phyloP scores from a whole-genome alignment of 345 rosid species.

The Odontarrhena argentea region DNA sequence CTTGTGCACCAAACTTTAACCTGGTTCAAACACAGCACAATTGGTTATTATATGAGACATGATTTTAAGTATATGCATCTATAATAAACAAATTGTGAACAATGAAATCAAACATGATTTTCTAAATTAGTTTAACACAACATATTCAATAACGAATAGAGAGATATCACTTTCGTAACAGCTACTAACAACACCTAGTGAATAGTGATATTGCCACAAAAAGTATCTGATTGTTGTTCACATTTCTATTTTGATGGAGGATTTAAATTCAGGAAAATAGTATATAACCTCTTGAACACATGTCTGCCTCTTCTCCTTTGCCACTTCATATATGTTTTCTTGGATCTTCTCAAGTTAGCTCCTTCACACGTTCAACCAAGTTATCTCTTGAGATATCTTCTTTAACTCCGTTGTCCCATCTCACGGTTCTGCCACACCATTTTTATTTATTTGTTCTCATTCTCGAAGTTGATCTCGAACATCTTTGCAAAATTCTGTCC shows the following conservation, averaged over 20 bases:
- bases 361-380: constrained; percentile 65
- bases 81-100: neutral
- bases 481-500: constrained; percentile 98
- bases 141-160: neutral
- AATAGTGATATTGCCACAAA: no score
- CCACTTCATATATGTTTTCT: constrained; percentile 62
- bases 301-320: constrained; percentile 71
- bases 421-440: constrained; percentile 93
- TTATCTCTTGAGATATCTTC: constrained; percentile 57
- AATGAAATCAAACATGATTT: constrained; percentile 11
- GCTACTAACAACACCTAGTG: no score
- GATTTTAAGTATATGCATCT: neutral
- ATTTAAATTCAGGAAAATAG: neutral
- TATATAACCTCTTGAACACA: constrained; percentile 56
- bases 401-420: constrained; percentile 79
- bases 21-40: constrained; percentile 46
- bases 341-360: constrained; percentile 63
- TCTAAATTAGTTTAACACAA: constrained; percentile 4
- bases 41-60: constrained; percentile 5
- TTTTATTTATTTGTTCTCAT: constrained; percentile 85
- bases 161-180: no score
- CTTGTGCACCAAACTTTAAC: constrained; percentile 98
- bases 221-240: no score
- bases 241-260: no score
- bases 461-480: constrained; percentile 88